A percentile compares a stretch with the other conserved stretches of the same genome.
Conservation (phyloP, 129 eudicot genomes). For the Arctium lappa region DNA sequence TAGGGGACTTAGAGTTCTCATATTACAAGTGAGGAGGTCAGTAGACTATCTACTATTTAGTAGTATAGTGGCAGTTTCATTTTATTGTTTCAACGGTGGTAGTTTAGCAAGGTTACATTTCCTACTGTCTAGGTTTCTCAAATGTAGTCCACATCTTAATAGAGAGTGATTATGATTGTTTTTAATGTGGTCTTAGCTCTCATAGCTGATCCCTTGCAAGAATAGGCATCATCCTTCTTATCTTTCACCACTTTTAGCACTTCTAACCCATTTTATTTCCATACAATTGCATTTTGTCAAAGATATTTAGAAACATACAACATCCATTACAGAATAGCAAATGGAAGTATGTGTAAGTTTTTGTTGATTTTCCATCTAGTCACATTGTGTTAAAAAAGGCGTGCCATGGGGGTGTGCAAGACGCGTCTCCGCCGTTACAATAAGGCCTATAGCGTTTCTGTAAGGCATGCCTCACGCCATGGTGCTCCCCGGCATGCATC, state of each 20-base stretch:
- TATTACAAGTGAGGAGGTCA: background rate
- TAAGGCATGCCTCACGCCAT: too few relatives aligned
- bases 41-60: background rate
- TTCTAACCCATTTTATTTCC: background rate
- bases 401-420: too few relatives aligned
- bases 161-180: background rate
- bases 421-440: too few relatives aligned
- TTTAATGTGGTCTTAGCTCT: background rate
- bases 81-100: background rate
- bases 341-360: background rate
- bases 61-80: background rate
- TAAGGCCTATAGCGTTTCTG: too few relatives aligned
- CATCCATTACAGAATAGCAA: background rate
- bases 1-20: background rate
- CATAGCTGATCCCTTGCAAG: background rate
- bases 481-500: too few relatives aligned
- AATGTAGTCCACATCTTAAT: background rate
- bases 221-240: background rate
- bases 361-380: background rate
- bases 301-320: background rate
- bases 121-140: background rate
- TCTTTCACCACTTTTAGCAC: background rate
- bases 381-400: background rate
- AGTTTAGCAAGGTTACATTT: background rate
- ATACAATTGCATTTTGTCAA: background rate